Evolutionary conservation across 129 eudicot genomes (phyloP), one percentile per base, ranked within the genome.

Genomic region (Lactuca sativa): DNA sequence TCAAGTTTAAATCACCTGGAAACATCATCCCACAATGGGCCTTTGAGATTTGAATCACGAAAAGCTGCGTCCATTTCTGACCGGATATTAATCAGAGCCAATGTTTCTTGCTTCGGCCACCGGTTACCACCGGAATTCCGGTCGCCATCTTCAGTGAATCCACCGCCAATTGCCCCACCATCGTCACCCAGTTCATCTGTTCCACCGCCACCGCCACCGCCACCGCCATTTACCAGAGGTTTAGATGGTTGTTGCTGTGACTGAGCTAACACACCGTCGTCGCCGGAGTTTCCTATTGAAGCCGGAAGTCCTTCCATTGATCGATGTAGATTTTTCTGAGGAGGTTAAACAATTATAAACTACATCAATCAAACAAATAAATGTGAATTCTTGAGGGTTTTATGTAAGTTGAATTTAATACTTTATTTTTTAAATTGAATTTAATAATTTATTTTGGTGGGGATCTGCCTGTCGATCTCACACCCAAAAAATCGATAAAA

Each of bases 391-490:
- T 65, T 15, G 65, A 65, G 73, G 78, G 73, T 74, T 74, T 65
- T 75, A 75, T 76, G 59, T 54, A 33, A 37, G 67, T 86, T 84
- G 78, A 88, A 79, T 78, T 89, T 79, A 73, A 78, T 87, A 80
- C 75, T 86, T 86, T 80, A 80, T 84, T 86, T 78, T 82, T 10
- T 11, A 33, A 36, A 60, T 88, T 84, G 77, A 88, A 76, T 78
- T 86, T 79, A 73, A 78, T 87, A 80, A 80, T 86, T 86, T 80
- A 80, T 84, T 86, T 78, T 82, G 88, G 97, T 86, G 88, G 95
- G 86, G 97, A 90, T 87, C 97, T 85, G 84, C 82, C 91, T 90
- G 97, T 90, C 97, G 81, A 80, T 85, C 90, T 82, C 90, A 88
- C 80, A 66, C 78, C 69, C 77, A 55, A 49, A 71, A 77, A 64